These are phyloP conservation scores for Flaveria linearis DNA, from an alignment of 129 eudicot genomes.

Conservation along the genomic window DNA sequence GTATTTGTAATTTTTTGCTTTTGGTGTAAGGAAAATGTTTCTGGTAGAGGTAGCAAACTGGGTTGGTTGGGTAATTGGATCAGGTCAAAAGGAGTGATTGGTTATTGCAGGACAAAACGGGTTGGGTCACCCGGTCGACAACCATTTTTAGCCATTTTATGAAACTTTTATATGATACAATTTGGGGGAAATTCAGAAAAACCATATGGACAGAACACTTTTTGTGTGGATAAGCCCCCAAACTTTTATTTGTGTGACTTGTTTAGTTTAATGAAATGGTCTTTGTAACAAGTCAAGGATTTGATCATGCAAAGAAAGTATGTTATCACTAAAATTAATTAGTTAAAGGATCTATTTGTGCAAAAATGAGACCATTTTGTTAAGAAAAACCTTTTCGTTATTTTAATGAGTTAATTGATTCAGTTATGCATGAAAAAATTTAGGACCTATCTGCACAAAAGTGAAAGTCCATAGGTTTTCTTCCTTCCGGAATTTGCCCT, in stretches of 20 bases:
- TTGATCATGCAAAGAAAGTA: background rate
- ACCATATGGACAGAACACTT: background rate
- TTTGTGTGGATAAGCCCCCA: background rate
- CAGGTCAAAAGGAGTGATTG: background rate
- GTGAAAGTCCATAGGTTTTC: background rate
- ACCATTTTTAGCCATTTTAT: background rate
- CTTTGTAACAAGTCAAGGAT: background rate
- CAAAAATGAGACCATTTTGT: background rate
- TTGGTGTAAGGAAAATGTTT: conserved; percentile 15
- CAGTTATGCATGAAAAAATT: background rate
- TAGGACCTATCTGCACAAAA: background rate
- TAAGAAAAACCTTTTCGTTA: background rate
- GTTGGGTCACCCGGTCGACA: background rate
- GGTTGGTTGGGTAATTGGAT: background rate
- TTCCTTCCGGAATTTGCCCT: background rate
- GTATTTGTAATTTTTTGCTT: conserved; percentile 35
- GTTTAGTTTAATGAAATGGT: background rate
- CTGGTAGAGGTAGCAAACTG: background rate
- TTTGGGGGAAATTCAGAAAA: background rate
- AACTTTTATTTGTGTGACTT: background rate
- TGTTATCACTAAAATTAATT: background rate
- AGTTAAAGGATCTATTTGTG: background rate
- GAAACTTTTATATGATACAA: background rate
- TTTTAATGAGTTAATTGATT: background rate
- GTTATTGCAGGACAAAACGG: background rate